A percentile compares a stretch with the other conserved stretches of the same genome.
phyloP scores from a whole-genome alignment of 2,329 filamentous ascomycete species.

The Cytospora paraplurivora region DNA sequence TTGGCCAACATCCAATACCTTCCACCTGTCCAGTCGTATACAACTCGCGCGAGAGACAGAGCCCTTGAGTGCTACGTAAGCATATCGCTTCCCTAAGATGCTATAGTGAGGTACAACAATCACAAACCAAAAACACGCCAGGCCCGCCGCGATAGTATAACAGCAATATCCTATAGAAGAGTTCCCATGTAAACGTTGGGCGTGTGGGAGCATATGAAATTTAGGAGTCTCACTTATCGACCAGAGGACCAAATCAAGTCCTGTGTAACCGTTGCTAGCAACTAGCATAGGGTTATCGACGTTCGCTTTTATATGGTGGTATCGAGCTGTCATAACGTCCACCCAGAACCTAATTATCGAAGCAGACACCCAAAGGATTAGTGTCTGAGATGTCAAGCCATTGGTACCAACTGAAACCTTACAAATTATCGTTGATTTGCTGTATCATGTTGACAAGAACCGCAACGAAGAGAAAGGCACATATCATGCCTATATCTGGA shows the following conservation, averaged over 20 bases:
- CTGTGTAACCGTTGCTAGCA: constrained; percentile 6
- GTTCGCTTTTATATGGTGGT: constrained; percentile 7
- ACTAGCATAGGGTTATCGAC: constrained; percentile 9
- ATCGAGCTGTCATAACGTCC: constrained; percentile 12
- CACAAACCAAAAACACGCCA: constrained; percentile 18
- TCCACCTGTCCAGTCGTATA: constrained; percentile 2
- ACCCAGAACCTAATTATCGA: constrained; percentile 11
- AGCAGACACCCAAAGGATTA: not conserved
- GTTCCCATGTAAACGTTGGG: not conserved
- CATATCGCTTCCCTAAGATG: not conserved
- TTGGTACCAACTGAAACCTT: not conserved
- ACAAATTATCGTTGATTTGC: constrained; percentile 19
- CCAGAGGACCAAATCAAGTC: constrained; percentile 18
- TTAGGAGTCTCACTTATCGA: constrained; percentile 4
- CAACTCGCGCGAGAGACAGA: constrained; percentile 10
- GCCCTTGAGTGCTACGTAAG: not conserved
- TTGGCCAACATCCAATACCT: constrained; percentile 7
- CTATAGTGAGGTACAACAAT: not conserved
- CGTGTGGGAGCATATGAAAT: not conserved
- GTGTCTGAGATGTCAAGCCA: not conserved
- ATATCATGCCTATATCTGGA: constrained; percentile 19
- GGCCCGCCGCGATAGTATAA: constrained; percentile 14
- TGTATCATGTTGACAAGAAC: constrained; percentile 10
- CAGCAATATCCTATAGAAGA: constrained; percentile 3
- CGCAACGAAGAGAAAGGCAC: constrained; percentile 6